Evolutionary conservation across 73 alveolate species (phyloP), one percentile per base, ranked within the genome.

Genomic region (Blepharisma japonicum): DNA sequence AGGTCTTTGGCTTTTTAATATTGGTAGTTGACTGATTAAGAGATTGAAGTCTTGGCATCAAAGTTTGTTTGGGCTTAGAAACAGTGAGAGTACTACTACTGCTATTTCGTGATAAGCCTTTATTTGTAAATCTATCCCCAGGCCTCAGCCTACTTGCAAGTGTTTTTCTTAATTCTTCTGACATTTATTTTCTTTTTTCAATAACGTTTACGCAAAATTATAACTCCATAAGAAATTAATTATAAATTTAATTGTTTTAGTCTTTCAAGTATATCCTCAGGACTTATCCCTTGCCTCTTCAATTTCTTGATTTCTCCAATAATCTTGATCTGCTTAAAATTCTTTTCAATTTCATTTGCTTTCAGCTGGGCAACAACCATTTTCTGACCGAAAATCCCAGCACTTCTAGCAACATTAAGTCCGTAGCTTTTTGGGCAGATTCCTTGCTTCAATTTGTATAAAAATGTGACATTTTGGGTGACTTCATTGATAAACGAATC

Each of bases 391-490:
- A 96, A 95, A 7, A 96, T 86, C n/a, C 98, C 98, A 42, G 99
- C 99, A 68, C 91, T 80, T 71, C 92, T 81, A 6, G 98, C 99
- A 0, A 88, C 92, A 76, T 85, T 88, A 6, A 87, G 53, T 46
- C 92, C 95, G 66, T 85, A 88, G 55, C 92, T 86, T 87, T 94
- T 86, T n/a, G 97, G 94, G 55, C 98, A 92, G 18, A 74, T 86
- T 56, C 99, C 99, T 81, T 84, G 55, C 25, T 78, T 83, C 78
- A 93, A 88, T 81, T 93, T 91, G 86, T 95, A 95, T 38, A 93
- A 88, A 86, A 95, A 95, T n/a, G 91, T 79, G 7, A 95, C 86
- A 55, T 68, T 85, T 80, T 93, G 92, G 42, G 86, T 68, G 32
- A 81, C 83, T 25, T 77, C 79, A 55, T 87, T 89, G 55, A 78